These are phyloP conservation scores for Pittosporum tobira DNA, from an alignment of 129 eudicot species.

Conservation along the genomic window DNA sequence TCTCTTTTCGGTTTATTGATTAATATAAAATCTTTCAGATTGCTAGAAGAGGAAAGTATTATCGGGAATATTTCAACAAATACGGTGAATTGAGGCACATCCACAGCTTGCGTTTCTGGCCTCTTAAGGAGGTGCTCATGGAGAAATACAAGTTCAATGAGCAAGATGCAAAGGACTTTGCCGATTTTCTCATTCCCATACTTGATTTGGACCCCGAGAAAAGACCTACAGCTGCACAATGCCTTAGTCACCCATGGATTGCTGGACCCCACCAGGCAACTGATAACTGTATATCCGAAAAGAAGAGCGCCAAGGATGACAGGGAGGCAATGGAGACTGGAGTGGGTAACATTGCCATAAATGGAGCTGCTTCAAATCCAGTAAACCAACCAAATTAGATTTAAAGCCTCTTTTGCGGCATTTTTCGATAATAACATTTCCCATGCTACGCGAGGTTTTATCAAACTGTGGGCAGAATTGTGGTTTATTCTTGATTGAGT, in stretches of 20 bases:
- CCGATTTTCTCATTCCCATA: conserved; percentile 76
- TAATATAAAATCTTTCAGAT: conserved; percentile 33
- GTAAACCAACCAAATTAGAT: not conserved
- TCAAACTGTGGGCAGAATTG: too few relatives aligned
- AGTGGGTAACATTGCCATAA: conserved; percentile 23
- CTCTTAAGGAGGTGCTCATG: conserved; percentile 60
- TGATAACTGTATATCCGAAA: conserved; percentile 4
- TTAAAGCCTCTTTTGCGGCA: too few relatives aligned
- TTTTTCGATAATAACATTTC: too few relatives aligned
- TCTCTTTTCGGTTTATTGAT: not conserved
- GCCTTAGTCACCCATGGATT: conserved; percentile 85
- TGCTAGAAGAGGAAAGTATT: conserved; percentile 86
- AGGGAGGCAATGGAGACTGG: conserved; percentile 30
- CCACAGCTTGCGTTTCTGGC: conserved; percentile 81
- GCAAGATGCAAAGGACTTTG: conserved; percentile 74
- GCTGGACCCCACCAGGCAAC: not conserved
- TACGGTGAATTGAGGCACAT: conserved; percentile 88
- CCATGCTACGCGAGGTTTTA: too few relatives aligned
- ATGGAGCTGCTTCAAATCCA: conserved; percentile 4
- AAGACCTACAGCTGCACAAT: conserved; percentile 80
- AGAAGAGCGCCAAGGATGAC: conserved; percentile 27
- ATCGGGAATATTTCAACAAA: conserved; percentile 88
- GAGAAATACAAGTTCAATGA: conserved; percentile 82
- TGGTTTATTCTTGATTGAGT: too few relatives aligned
- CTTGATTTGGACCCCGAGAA: conserved; percentile 95